Evolutionary conservation across 805 yeast genomes (phyloP).

Genomic region (Sungouiozyma intestinalis): DNA sequence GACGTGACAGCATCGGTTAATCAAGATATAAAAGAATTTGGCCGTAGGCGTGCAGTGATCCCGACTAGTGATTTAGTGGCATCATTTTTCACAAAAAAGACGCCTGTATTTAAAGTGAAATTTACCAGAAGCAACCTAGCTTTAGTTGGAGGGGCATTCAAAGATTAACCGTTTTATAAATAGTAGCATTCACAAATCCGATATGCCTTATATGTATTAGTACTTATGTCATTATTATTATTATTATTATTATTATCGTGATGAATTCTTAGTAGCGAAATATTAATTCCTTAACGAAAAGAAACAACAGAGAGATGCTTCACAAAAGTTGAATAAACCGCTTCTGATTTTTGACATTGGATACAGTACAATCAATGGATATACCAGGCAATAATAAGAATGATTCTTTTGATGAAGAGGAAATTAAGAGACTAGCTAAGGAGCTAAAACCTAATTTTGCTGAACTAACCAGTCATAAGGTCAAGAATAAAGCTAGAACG

Average conservation of each 20-base stretch:
- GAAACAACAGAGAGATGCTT: too few species aligned
- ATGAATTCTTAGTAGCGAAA: too few species aligned
- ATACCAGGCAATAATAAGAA: neutral
- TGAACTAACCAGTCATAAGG: neutral
- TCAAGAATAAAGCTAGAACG: neutral
- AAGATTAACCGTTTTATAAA: slow-evolving; percentile 21
- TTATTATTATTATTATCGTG: too few species aligned
- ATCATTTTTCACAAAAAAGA: slow-evolving; percentile 84
- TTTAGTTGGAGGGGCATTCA: slow-evolving; percentile 84
- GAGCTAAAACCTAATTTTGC: neutral
- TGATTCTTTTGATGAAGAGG: neutral
- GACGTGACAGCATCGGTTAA: slow-evolving; percentile 25
- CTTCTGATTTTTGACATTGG: too few species aligned
- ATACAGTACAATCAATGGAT: too few species aligned
- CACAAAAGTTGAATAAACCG: too few species aligned
- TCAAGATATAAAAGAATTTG: slow-evolving; percentile 36
- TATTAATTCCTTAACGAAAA: too few species aligned
- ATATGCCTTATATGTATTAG: neutral
- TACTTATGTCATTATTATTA: neutral
- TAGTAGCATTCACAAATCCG: neutral
- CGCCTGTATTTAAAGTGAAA: slow-evolving; percentile 87
- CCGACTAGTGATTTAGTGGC: slow-evolving; percentile 87
- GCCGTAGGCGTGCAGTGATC: slow-evolving; percentile 57
- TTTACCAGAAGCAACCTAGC: slow-evolving; percentile 87
- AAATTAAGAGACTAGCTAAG: neutral